Base-by-base conservation (phyloP, 352 stramenopile species). In the Phytophthora pistaciae region DNA sequence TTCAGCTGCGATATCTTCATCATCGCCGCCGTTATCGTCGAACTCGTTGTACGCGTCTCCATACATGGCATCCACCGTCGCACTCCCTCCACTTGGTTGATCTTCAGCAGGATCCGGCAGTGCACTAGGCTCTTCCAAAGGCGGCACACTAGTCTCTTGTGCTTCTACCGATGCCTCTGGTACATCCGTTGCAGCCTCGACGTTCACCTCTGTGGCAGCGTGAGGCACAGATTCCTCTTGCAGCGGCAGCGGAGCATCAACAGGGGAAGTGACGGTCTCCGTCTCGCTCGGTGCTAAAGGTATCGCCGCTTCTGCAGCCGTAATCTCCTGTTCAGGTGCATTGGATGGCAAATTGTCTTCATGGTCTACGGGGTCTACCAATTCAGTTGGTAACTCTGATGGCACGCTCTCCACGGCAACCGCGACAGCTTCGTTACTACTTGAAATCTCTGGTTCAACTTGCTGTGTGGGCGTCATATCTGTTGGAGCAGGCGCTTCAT, bases 11-110 rank as follows among this genome's bases (percentile, higher is more conserved):
- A 74, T 72, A 18, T 61, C 69, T 40, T 89, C 79, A 42, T 82
- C 81, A 8, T 76, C 77, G 40, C 60, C 73, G 20, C 58, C 61
- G 18, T 83, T 82, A 25, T 86, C 77, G 1, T 91, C 83, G 65
- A 91, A 91, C 46, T 92, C 83, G 20, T 71, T 79, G 52, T 84
- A 85, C 29, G 77, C 72, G 58, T 91, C 84, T 8, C 71, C 81
- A 46, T 91, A 92, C 65, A 92, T 74, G 42, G 79, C 80, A 69
- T 90, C 81, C 4, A 69, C 64, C 33, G 54, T 53, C 1, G 61
- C 52, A 40, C 18, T 75, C 5, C n/a, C 53, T 33, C 16, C 60
- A 52, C 66, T 62, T 56, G 60, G 42, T 18, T 77, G 68, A 5
- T 57, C 29, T 3, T 72, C 48, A 11, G 31, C 48, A 49, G 29